A percentile compares a stretch with the other conserved stretches of the same genome.
Evolutionary conservation across 345 rosid genomes (phyloP).

Genomic region (Salix viminalis): DNA sequence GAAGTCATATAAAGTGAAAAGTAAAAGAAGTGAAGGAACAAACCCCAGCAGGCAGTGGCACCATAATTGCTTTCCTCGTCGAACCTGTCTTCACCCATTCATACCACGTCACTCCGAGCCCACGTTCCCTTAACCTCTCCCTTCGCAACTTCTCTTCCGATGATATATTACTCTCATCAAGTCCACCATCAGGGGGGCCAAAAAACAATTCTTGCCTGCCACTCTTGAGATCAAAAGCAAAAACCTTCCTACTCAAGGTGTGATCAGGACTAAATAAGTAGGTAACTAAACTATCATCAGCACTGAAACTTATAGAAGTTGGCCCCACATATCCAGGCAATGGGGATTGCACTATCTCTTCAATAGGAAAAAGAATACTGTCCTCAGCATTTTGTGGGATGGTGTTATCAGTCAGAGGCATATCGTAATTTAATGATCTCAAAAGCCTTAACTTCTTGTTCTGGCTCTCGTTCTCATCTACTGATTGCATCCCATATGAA

Average conservation of each 20-base stretch:
- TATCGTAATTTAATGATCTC: constrained; percentile 34
- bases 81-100: constrained; percentile 83
- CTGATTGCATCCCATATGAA: constrained; percentile 55
- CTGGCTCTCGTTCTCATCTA: constrained; percentile 34
- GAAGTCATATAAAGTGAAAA: neutral
- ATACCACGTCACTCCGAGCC: constrained; percentile 84
- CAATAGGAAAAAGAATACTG: constrained; percentile 49
- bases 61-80: constrained; percentile 66
- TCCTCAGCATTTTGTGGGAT: constrained; percentile 37
- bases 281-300: constrained; percentile 63
- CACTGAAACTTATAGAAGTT: constrained; percentile 71
- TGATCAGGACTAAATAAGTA: constrained; percentile 78
- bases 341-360: constrained; percentile 84
- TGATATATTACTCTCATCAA: constrained; percentile 82
- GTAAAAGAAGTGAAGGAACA: constrained; percentile 22
- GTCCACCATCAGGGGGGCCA: constrained; percentile 85
- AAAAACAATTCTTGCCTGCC: constrained; percentile 59
- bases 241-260: constrained; percentile 65
- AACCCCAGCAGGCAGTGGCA: constrained; percentile 96
- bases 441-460: constrained; percentile 47
- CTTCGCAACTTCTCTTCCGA: constrained; percentile 86
- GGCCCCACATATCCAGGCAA: constrained; percentile 88
- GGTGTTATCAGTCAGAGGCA: constrained; percentile 49
- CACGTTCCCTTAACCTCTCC: constrained; percentile 87
- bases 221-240: constrained; percentile 54